phyloP scores from a whole-genome alignment of 2,329 filamentous ascomycete species.

The Ophiostoma sp. region DNA sequence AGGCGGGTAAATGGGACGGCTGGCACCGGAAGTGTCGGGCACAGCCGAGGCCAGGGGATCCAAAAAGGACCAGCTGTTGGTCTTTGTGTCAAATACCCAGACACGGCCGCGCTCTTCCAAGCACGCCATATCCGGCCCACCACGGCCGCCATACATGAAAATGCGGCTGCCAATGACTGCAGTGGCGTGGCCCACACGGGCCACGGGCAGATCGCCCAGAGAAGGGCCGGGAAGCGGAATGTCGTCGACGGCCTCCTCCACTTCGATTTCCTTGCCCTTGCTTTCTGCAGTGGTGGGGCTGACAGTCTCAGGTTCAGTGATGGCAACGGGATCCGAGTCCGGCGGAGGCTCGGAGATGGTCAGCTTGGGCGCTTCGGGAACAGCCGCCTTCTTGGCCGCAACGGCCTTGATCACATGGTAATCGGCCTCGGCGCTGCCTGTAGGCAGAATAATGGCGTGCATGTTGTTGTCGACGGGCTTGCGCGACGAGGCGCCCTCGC shows the following conservation, averaged over 20 bases:
- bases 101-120: slow-evolving; percentile 69
- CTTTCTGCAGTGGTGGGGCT: background rate
- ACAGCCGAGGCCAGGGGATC: slow-evolving; percentile 47
- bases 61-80: slow-evolving; percentile 60
- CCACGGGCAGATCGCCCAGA: slow-evolving; percentile 51
- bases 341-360: slow-evolving; percentile 26
- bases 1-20: slow-evolving; percentile 46
- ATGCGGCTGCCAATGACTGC: slow-evolving; percentile 63
- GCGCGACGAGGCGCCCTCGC: slow-evolving; percentile 55
- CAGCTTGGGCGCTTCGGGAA: slow-evolving; percentile 31
- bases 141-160: slow-evolving; percentile 77
- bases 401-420: slow-evolving; percentile 53
- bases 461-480: slow-evolving; percentile 67
- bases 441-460: slow-evolving; percentile 59
- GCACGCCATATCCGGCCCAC: slow-evolving; percentile 60
- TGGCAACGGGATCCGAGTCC: slow-evolving; percentile 26
- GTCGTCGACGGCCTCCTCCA: slow-evolving; percentile 19
- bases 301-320: slow-evolving; percentile 24
- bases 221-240: slow-evolving; percentile 33
- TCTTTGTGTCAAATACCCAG: slow-evolving; percentile 67
- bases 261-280: slow-evolving; percentile 36
- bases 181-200: slow-evolving; percentile 69
- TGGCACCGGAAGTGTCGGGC: slow-evolving; percentile 27
- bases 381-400: slow-evolving; percentile 21
- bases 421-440: slow-evolving; percentile 53